A percentile compares a stretch with the other conserved stretches of the same genome.
Conservation (phyloP, 176 grass and related monocot species). For the Cocos nucifera region DNA sequence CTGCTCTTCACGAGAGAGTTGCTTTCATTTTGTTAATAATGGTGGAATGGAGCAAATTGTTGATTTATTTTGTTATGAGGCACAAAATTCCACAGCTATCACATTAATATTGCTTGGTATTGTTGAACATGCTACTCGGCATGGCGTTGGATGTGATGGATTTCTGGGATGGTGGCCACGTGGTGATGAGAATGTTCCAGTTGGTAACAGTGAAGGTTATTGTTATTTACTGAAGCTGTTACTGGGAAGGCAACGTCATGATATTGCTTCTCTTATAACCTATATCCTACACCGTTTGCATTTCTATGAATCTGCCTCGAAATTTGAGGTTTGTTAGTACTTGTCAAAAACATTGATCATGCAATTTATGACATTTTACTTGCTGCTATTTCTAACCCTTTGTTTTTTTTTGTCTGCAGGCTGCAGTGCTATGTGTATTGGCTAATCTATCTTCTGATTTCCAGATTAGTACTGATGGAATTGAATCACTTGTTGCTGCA, state of each 20-base stretch:
- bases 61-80: slow-evolving; percentile 45
- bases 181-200: slow-evolving; percentile 36
- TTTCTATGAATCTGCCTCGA: slow-evolving; percentile 77
- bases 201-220: slow-evolving; percentile 58
- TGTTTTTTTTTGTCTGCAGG: slow-evolving; percentile 50
- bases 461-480: slow-evolving; percentile 39
- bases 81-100: slow-evolving; percentile 49
- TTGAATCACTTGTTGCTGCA: slow-evolving; percentile 43
- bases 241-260: slow-evolving; percentile 80
- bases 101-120: slow-evolving; percentile 71
- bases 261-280: slow-evolving; percentile 59
- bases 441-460: slow-evolving; percentile 32
- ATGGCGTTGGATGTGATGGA: slow-evolving; percentile 82
- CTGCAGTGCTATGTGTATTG: slow-evolving; percentile 53
- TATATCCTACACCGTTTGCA: slow-evolving; percentile 72
- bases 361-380: too few relatives aligned
- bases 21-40: slow-evolving; percentile 66
- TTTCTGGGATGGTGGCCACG: slow-evolving; percentile 88
- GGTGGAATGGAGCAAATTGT: slow-evolving; percentile 86
- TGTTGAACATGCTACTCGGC: slow-evolving; percentile 62
- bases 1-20: slow-evolving; percentile 82
- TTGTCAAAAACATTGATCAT: background rate
- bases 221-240: slow-evolving; percentile 74
- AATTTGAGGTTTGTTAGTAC: slow-evolving; percentile 61
- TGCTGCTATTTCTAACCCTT: too few relatives aligned